Evolutionary conservation across 345 rosid species (phyloP).

Genomic region (Lenwebbia sp.): DNA sequence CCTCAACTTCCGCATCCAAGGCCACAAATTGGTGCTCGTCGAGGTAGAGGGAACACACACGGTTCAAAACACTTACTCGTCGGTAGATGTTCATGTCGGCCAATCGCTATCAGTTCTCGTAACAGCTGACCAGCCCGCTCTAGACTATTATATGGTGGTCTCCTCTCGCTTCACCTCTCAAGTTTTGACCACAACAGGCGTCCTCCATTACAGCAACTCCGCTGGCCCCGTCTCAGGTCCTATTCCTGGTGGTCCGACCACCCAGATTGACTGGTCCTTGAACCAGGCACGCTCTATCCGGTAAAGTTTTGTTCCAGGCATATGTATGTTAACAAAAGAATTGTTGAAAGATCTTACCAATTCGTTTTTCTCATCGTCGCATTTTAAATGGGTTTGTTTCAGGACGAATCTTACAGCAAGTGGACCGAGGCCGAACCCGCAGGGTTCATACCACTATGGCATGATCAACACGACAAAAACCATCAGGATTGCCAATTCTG

Average conservation of each 20-base stretch:
- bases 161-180: constrained; percentile 25
- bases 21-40: constrained; percentile 32
- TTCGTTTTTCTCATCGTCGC: background rate
- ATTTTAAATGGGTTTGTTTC: background rate
- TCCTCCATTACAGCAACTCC: constrained; percentile 35
- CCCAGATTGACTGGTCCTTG: constrained; percentile 28
- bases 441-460: constrained; percentile 48
- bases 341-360: background rate
- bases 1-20: constrained; percentile 40
- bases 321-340: background rate
- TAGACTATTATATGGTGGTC: constrained; percentile 32
- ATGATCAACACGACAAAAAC: constrained; percentile 37
- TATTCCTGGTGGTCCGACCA: constrained; percentile 39
- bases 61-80: constrained; percentile 27
- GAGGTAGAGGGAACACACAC: constrained; percentile 49
- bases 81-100: constrained; percentile 41
- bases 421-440: constrained; percentile 51
- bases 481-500: constrained; percentile 22
- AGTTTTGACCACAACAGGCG: constrained; percentile 24
- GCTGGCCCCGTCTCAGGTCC: constrained; percentile 34
- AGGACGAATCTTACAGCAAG: constrained; percentile 50
- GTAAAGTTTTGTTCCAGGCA: constrained; percentile 3
- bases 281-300: constrained; percentile 46
- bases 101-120: constrained; percentile 43
- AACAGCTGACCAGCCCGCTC: constrained; percentile 38